Evolutionary conservation across 176 grass and related monocot species (phyloP).

Genomic region (Triticum monococcum): DNA sequence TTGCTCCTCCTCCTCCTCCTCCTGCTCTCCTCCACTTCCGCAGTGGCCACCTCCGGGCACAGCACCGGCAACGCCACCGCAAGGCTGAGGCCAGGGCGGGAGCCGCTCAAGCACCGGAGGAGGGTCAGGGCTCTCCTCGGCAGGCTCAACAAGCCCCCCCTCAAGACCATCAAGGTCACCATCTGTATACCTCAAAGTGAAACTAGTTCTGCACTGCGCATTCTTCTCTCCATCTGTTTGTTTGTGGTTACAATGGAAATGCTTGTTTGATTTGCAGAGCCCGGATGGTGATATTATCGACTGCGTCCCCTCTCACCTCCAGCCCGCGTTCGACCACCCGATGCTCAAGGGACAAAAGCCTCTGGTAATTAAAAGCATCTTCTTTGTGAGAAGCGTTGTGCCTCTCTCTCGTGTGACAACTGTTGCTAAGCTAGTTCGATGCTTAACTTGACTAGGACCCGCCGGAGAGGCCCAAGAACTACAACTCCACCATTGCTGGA

Average conservation of each 20-base stretch:
- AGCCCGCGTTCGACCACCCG: conserved; percentile 72
- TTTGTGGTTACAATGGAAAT: background rate
- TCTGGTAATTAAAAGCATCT: conserved; percentile 20
- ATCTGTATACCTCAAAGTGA: background rate
- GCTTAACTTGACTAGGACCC: conserved; percentile 35
- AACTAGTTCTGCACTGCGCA: background rate
- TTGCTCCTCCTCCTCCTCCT: conserved; percentile 43
- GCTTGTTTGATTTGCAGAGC: conserved; percentile 40
- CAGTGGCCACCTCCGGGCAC: background rate
- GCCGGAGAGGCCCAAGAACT: conserved; percentile 66
- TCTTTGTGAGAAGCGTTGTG: background rate
- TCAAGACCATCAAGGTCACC: conserved; percentile 68
- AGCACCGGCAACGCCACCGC: background rate
- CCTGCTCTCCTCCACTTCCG: conserved; percentile 14
- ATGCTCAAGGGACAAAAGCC: conserved; percentile 47
- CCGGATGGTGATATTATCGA: conserved; percentile 75
- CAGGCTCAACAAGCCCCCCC: conserved; percentile 68
- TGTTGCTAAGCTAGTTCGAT: background rate
- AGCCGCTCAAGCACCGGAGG: conserved; percentile 42
- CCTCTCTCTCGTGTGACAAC: background rate
- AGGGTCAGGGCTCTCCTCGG: conserved; percentile 49
- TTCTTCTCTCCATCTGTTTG: background rate
- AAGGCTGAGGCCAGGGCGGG: conserved; percentile 27
- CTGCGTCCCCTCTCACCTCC: conserved; percentile 67
- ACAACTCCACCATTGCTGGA: conserved; percentile 26